Base-by-base conservation (phyloP, 148 eudicot genomes). In the Chenopodium formosanum region DNA sequence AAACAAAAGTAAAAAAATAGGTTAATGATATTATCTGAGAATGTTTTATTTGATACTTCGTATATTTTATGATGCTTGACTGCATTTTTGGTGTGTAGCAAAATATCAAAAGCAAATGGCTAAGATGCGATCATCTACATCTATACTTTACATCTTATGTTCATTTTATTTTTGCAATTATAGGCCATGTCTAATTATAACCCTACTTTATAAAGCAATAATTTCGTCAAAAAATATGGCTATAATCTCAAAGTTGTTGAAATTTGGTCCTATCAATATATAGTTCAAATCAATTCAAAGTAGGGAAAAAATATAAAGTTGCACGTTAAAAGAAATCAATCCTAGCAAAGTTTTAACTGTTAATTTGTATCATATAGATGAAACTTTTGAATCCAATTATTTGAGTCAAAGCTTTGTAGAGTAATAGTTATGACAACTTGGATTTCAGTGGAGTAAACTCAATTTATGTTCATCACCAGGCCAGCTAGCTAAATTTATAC, bases 341-440 rank as follows among this genome's bases (percentile, higher is more conserved):
- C 14, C 44, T 27, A 14, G 19, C 76, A 73, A 74, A 53, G 63
- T 50, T 9, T 50, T 48, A 46, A 37, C 47, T 70, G 70, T 32
- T 44, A 7, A 16, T 78, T 48, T 40, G 70, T 77, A 77, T 63
- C 16, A 76, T 48, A 46, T 37, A 37, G 37, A 29, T 70, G 68
- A 72, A 70, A 80, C 76, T 80, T 80, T 80, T 80, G 82, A 80
- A 80, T 70, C 40, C 82, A 80, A 80, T 60, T 70, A 80, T 80
- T 58, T 71, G 76, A 40, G 76, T 60, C 82, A 80, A 80, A 80
- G 44, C 70, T 3, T 71, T 50, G 53, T 50, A 27, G 29, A 27
- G 29, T 27, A 50, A 71, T 60, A 40, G 25, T 72, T 80, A 69
- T 37, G 2, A 37, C 76, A 53, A 70, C 68, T 58, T 70, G 68